Evolutionary conservation across 176 grass and related monocot genomes (phyloP).

Genomic region (Hordeum vulgare): MorexV3_pseudomolecules_assembly NC_058520.1:19994050-19994549

Average conservation of each 20-base stretch:
- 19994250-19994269: no score
- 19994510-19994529: background rate
- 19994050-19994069: background rate
- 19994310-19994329: no score
- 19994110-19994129: background rate
- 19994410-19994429: background rate
- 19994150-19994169: no score
- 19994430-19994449: background rate
- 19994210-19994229: no score
- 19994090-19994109: background rate
- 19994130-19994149: background rate
- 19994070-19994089: background rate
- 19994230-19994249: no score
- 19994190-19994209: no score
- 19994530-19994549: background rate
- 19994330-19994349: no score
- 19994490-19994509: background rate
- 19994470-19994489: background rate
- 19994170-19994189: no score
- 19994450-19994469: background rate
- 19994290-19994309: no score
- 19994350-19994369: no score
- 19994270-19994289: no score
- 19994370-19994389: no score
- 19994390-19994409: background rate